phyloP scores from a whole-genome alignment of 177 flowering plant species.

The Telopea speciosissima region DNA sequence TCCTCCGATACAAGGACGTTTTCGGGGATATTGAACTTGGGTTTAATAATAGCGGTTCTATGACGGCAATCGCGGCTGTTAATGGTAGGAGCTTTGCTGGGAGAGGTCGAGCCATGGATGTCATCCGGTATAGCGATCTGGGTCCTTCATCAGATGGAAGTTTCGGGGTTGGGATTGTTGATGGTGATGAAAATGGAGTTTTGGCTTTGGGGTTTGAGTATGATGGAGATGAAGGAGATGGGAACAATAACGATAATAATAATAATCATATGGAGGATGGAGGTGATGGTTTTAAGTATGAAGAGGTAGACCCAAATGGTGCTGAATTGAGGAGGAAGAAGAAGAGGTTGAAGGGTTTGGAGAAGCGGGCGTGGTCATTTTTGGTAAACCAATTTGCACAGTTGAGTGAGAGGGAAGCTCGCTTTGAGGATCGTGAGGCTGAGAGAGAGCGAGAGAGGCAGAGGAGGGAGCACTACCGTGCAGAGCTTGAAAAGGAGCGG shows the following conservation, averaged over 20 bases:
- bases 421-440: slow-evolving; percentile 51
- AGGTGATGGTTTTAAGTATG: slow-evolving; percentile 37
- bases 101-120: slow-evolving; percentile 29
- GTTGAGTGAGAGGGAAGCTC: slow-evolving; percentile 62
- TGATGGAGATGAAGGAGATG: slow-evolving; percentile 56
- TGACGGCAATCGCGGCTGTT: slow-evolving; percentile 20
- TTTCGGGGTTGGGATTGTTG: slow-evolving; percentile 37
- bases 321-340: slow-evolving; percentile 45
- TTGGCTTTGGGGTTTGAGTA: slow-evolving; percentile 48
- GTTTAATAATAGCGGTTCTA: slow-evolving; percentile 21
- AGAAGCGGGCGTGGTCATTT: slow-evolving; percentile 43
- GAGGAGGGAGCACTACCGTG: slow-evolving; percentile 33
- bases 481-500: slow-evolving; percentile 43
- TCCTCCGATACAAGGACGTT: slow-evolving; percentile 76
- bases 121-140: slow-evolving; percentile 36
- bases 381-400: slow-evolving; percentile 47
- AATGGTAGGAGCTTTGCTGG: slow-evolving; percentile 33
- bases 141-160: slow-evolving; percentile 42
- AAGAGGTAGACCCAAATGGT: slow-evolving; percentile 29
- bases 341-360: slow-evolving; percentile 42
- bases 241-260: slow-evolving; percentile 22
- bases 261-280: slow-evolving; percentile 37
- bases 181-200: slow-evolving; percentile 59
- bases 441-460: slow-evolving; percentile 68
- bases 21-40: slow-evolving; percentile 71